Conservation (phyloP, 2,329 filamentous ascomycete genomes). For the Trichothecium sympodiale region DNA sequence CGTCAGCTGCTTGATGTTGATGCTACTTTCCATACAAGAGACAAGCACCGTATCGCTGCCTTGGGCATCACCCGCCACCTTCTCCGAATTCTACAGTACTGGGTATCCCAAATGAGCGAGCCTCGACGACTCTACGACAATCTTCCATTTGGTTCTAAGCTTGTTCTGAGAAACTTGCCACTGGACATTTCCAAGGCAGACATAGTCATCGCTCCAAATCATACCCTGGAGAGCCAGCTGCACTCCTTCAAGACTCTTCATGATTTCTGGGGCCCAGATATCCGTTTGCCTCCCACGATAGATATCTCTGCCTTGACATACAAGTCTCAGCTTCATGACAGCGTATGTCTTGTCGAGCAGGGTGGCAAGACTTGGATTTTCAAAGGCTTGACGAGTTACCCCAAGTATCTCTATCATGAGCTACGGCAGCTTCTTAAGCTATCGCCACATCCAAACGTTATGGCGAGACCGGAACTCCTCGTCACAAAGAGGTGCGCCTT, state of each 20-base stretch:
- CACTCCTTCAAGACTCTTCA: slow-evolving; percentile 30
- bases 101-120: slow-evolving; percentile 26
- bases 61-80: slow-evolving; percentile 44
- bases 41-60: slow-evolving; percentile 31
- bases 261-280: slow-evolving; percentile 28
- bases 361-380: slow-evolving; percentile 35
- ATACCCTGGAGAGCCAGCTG: slow-evolving; percentile 42
- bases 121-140: slow-evolving; percentile 25
- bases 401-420: slow-evolving; percentile 52
- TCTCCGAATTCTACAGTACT: slow-evolving; percentile 40
- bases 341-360: slow-evolving; percentile 42
- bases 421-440: slow-evolving; percentile 42
- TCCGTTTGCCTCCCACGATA: slow-evolving; percentile 32
- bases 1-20: slow-evolving; percentile 35
- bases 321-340: slow-evolving; percentile 45
- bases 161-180: slow-evolving; percentile 41
- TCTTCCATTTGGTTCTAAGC: slow-evolving; percentile 45
- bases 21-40: slow-evolving; percentile 44
- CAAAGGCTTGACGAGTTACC: slow-evolving; percentile 45
- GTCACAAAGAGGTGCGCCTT: slow-evolving; percentile 45
- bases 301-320: slow-evolving; percentile 40
- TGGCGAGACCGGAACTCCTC: slow-evolving; percentile 39
- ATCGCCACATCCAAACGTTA: slow-evolving; percentile 39
- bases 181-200: slow-evolving; percentile 32
- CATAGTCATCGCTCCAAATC: slow-evolving; percentile 35